Evolutionary conservation across 805 yeast species (phyloP).

Genomic region (Danielozyma ontarioensis): DNA sequence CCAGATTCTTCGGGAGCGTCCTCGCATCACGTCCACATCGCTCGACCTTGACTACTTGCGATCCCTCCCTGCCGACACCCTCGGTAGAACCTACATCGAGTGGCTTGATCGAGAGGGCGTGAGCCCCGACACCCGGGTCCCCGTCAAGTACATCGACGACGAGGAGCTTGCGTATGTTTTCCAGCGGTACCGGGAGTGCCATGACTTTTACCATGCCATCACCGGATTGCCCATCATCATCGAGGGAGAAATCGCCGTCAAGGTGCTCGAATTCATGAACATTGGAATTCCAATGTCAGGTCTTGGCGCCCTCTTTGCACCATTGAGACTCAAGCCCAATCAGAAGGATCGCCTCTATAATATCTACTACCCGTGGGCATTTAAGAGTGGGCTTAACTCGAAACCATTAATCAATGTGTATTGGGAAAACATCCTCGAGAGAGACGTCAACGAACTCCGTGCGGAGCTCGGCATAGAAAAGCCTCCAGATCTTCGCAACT

Average conservation of each 20-base stretch:
- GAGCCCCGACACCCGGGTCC: slow-evolving; percentile 88
- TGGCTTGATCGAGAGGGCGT: slow-evolving; percentile 88
- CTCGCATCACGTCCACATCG: slow-evolving; percentile 72
- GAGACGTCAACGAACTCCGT: slow-evolving; percentile 70
- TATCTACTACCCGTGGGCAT: slow-evolving; percentile 85
- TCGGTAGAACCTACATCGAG: slow-evolving; percentile 73
- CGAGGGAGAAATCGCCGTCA: slow-evolving; percentile 95
- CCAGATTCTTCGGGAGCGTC: slow-evolving; percentile 69
- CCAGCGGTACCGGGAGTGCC: slow-evolving; percentile 93
- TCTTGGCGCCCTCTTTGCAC: slow-evolving; percentile 85
- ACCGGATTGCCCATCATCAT: slow-evolving; percentile 85
- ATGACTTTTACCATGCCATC: slow-evolving; percentile 92
- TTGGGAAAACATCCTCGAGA: slow-evolving; percentile 81
- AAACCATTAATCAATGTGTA: slow-evolving; percentile 80
- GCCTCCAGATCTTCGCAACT: slow-evolving; percentile 68
- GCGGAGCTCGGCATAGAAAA: slow-evolving; percentile 63
- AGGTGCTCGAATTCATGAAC: slow-evolving; percentile 87
- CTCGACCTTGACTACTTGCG: slow-evolving; percentile 60
- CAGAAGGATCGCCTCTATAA: slow-evolving; percentile 62
- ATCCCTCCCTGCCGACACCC: slow-evolving; percentile 56
- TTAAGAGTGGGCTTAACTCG: slow-evolving; percentile 63
- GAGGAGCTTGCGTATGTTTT: slow-evolving; percentile 89
- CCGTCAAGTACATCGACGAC: slow-evolving; percentile 82
- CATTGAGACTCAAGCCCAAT: slow-evolving; percentile 60
- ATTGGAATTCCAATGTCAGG: slow-evolving; percentile 95